Evolutionary conservation across 2,329 filamentous ascomycete genomes (phyloP).

Genomic region (Sporothrix mexicana): DNA sequence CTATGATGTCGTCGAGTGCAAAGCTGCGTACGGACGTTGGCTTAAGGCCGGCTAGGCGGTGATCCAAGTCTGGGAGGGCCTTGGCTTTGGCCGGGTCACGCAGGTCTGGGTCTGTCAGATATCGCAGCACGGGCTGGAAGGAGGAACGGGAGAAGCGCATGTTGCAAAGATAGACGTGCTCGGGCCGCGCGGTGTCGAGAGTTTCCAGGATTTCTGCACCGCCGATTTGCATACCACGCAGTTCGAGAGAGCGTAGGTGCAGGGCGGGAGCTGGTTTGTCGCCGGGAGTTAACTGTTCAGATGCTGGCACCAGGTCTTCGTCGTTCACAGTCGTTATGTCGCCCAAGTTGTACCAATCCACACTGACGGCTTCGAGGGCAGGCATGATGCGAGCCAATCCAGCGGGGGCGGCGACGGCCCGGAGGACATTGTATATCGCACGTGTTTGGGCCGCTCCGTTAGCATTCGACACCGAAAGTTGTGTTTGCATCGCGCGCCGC

Average conservation of each 20-base stretch:
- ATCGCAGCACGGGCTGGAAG: slow-evolving; percentile 8
- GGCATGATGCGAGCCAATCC: slow-evolving; percentile 5
- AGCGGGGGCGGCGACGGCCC: neutral
- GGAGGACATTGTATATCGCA: neutral
- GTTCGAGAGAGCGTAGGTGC: slow-evolving; percentile 13
- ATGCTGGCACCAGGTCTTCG: neutral
- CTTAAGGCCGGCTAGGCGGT: neutral
- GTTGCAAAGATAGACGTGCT: slow-evolving; percentile 7
- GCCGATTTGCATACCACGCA: slow-evolving; percentile 18
- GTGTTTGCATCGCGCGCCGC: no score
- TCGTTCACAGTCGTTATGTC: neutral
- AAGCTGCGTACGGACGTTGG: slow-evolving; percentile 9
- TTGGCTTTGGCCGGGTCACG: neutral
- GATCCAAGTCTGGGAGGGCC: neutral
- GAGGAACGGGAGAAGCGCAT: neutral
- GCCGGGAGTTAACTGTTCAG: no score
- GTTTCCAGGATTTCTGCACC: neutral
- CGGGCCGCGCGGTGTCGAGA: neutral
- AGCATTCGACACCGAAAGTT: neutral
- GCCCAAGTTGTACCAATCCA: slow-evolving; percentile 13
- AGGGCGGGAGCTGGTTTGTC: no score
- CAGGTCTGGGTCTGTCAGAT: slow-evolving; percentile 22
- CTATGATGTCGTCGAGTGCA: slow-evolving; percentile 21
- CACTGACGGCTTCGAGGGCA: neutral
- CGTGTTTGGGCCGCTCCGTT: neutral